Evolutionary conservation across 2,329 filamentous ascomycete genomes (phyloP).

Genomic region (Teratosphaeria pseudoeucalypti): DNA sequence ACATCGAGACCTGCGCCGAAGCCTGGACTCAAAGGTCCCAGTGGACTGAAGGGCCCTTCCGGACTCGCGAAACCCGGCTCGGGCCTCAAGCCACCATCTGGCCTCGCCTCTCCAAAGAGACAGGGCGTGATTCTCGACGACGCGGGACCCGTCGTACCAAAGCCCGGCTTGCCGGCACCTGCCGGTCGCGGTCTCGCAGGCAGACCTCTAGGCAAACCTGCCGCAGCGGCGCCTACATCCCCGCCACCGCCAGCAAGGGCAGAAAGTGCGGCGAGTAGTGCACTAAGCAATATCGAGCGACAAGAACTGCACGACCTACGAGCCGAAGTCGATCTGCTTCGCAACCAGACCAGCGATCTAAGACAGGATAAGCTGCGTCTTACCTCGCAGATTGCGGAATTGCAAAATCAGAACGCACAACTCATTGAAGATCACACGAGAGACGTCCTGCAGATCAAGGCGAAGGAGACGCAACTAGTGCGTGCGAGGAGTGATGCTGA

Average conservation of each 20-base stretch:
- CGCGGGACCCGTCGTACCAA: conserved; percentile 24
- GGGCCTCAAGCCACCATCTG: conserved; percentile 26
- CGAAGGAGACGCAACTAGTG: conserved; percentile 94
- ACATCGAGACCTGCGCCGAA: conserved; percentile 40
- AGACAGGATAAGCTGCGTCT: conserved; percentile 73
- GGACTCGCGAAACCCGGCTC: conserved; percentile 34
- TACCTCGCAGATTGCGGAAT: conserved; percentile 77
- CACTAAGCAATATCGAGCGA: conserved; percentile 67
- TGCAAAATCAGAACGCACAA: conserved; percentile 93
- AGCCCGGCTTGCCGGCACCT: conserved; percentile 31
- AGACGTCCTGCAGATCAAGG: conserved; percentile 91
- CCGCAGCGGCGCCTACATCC: conserved; percentile 33
- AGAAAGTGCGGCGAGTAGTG: conserved; percentile 40
- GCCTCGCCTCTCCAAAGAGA: conserved; percentile 20
- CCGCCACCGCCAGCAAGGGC: conserved; percentile 43
- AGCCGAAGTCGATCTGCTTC: conserved; percentile 67
- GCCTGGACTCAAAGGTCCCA: conserved; percentile 28
- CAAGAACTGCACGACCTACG: conserved; percentile 89
- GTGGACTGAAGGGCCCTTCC: conserved; percentile 2
- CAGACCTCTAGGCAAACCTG: conserved; percentile 71
- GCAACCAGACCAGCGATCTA: conserved; percentile 66
- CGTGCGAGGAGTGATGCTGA: conserved; percentile 84
- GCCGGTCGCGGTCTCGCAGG: conserved; percentile 65
- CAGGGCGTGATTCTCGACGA: conserved; percentile 20
- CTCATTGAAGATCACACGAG: conserved; percentile 95